Percentiles rank a stretch among this genome's conserved stretches.
These are phyloP conservation scores for Torulaspora maleeae DNA, from an alignment of 805 yeast species.

Conservation along the genomic window DNA sequence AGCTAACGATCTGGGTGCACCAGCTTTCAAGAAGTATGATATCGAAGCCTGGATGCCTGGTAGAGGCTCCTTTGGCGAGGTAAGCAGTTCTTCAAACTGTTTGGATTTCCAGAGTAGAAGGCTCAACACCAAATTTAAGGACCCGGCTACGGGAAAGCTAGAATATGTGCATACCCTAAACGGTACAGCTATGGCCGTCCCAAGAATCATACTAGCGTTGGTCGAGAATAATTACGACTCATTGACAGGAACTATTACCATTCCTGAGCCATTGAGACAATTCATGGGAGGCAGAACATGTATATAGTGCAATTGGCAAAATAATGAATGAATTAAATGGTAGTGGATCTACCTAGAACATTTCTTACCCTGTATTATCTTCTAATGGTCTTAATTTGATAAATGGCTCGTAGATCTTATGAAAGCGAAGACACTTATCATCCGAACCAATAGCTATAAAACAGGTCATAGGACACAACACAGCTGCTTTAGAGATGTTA, in stretches of 20 bases:
- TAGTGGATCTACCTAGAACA: no score
- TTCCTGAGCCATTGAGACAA: conserved; percentile 65
- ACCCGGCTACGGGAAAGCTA: conserved; percentile 31
- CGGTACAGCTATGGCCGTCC: conserved; percentile 95
- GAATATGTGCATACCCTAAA: conserved; percentile 75
- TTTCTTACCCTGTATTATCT: background rate
- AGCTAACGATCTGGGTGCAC: conserved; percentile 84
- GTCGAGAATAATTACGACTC: conserved; percentile 78
- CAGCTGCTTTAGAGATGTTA: conserved; percentile 39
- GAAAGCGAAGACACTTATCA: background rate
- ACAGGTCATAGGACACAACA: background rate
- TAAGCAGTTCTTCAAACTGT: conserved; percentile 88
- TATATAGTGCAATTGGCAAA: background rate
- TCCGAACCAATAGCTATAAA: background rate
- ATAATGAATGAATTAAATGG: no score
- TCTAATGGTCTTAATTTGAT: background rate
- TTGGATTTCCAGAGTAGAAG: conserved; percentile 87
- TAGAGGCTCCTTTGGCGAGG: conserved; percentile 86
- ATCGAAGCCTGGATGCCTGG: conserved; percentile 99
- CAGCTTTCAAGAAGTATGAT: conserved; percentile 87
- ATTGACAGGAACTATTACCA: conserved; percentile 44
- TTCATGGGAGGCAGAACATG: conserved; percentile 59
- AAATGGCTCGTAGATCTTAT: background rate
- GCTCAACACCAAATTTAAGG: conserved; percentile 58
- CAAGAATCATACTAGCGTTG: conserved; percentile 84